Percentiles rank a stretch among this genome's conserved stretches.
Evolutionary conservation across 768 basidiomycete genomes (phyloP).

Genomic region (Leccinum broughii): DNA sequence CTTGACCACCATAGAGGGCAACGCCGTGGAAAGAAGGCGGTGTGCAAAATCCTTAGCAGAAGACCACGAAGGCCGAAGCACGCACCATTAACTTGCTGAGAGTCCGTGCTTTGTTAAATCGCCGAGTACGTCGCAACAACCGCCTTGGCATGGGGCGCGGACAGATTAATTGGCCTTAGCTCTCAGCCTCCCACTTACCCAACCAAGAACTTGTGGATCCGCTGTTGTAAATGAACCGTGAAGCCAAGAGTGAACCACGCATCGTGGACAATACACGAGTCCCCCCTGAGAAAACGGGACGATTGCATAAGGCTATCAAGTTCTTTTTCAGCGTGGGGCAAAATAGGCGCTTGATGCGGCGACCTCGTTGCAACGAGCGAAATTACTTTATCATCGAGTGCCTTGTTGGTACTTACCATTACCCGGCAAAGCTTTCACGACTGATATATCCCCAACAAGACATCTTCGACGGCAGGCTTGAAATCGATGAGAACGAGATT

Average conservation of each 20-base stretch:
- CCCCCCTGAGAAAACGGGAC: not conserved
- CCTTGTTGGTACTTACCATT: not conserved
- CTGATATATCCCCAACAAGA: not conserved
- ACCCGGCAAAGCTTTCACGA: not conserved
- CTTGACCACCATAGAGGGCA: not conserved
- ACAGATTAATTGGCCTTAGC: not conserved
- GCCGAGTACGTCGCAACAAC: not conserved
- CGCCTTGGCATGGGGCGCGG: no score
- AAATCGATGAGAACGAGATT: not conserved
- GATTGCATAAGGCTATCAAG: not conserved
- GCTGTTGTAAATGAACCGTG: not conserved
- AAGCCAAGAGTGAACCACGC: not conserved
- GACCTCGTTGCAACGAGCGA: not conserved
- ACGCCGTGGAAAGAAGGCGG: not conserved
- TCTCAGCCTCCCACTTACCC: not conserved
- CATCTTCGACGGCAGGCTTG: not conserved
- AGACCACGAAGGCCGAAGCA: not conserved
- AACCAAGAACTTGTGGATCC: not conserved
- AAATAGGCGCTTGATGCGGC: not conserved
- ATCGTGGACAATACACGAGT: not conserved
- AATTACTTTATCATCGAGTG: not conserved
- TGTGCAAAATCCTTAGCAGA: not conserved
- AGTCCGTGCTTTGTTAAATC: not conserved
- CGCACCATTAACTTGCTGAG: no score
- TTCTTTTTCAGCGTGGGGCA: not conserved